These are phyloP conservation scores for Fraxinus paxiana DNA, from an alignment of 305 asterid genomes.

Conservation along the genomic window DNA sequence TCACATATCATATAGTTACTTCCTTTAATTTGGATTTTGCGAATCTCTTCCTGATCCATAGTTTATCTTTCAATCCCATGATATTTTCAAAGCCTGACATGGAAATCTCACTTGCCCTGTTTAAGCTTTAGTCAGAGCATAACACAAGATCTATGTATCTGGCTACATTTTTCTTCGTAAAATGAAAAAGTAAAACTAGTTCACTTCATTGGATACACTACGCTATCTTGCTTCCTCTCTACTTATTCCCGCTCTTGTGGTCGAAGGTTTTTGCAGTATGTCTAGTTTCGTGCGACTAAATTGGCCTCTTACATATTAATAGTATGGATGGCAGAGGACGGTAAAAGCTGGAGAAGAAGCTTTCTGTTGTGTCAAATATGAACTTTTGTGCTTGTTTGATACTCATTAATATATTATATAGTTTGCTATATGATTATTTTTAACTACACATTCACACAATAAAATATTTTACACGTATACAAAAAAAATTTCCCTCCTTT, in stretches of 20 bases:
- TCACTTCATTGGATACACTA: not conserved
- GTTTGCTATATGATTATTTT: not conserved
- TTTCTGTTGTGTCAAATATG: not conserved
- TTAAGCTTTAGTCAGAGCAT: not conserved
- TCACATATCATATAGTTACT: not conserved
- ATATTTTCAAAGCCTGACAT: not conserved
- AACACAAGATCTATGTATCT: not conserved
- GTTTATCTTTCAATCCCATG: not conserved
- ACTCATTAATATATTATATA: too few relatives aligned
- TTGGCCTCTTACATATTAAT: not conserved
- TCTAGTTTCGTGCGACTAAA: not conserved
- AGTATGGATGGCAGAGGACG: not conserved
- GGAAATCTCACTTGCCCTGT: not conserved
- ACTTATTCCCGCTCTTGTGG: not conserved
- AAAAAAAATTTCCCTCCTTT: too few relatives aligned
- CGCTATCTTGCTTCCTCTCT: not conserved
- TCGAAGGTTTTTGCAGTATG: not conserved
- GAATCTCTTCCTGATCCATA: not conserved
- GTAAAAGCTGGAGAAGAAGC: not conserved
- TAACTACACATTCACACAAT: not conserved
- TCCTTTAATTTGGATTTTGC: not conserved
- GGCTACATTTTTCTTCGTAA: not conserved
- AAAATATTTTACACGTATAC: not conserved
- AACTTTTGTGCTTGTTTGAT: not conserved
- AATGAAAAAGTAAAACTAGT: not conserved